Base-by-base conservation (phyloP, 164 flowering plant species). In the Aristolochia contorta region DNA sequence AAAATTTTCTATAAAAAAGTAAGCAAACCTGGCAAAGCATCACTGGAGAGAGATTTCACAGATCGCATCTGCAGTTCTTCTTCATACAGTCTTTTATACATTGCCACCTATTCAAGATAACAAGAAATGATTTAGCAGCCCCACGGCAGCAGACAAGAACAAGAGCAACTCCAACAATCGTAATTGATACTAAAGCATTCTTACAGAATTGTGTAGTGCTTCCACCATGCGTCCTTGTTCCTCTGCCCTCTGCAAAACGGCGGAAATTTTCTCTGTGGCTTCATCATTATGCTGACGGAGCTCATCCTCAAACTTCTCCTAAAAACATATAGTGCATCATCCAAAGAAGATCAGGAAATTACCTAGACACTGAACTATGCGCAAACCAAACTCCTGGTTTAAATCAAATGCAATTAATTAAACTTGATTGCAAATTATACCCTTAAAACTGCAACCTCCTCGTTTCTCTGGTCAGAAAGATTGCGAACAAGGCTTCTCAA, bases 21-120 rank as follows among this genome's bases (percentile, higher is more conserved):
- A 6, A 16, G 22, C 22, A 57, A 46, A 87, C 97, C 97, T 76
- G 80, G 69, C 57, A 65, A 50, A 13, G 62, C 67, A 62, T 67
- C 87, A 22, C 58, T 60, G 60, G 77, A 24, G 19, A 65, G 72
- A 50, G 88, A 8, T 63, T 58, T 23, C n/a, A 86, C 70, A 15
- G 74, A 64, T 56, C 60, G 86, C 47, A 49, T 74, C 64, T 78
- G 86, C 43, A 83, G 86, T 53, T 84, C 97, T 76, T 93, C 98
- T 67, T 93, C 99, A 75, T 86, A 88, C 21, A 93, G 67, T 73
- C 83, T 82, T 74, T 80, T 93, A 77, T 90, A 93, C 99, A 93
- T 85, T 13, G 92, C 85, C 71, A 93, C 97, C 97, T 91, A 62
- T 41, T 12, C 47, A 65, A 54, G 53, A n/a, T 24, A 58, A 15